Evolutionary conservation across 2,329 filamentous ascomycete genomes (phyloP).

Genomic region (Fusarium sp.): DNA sequence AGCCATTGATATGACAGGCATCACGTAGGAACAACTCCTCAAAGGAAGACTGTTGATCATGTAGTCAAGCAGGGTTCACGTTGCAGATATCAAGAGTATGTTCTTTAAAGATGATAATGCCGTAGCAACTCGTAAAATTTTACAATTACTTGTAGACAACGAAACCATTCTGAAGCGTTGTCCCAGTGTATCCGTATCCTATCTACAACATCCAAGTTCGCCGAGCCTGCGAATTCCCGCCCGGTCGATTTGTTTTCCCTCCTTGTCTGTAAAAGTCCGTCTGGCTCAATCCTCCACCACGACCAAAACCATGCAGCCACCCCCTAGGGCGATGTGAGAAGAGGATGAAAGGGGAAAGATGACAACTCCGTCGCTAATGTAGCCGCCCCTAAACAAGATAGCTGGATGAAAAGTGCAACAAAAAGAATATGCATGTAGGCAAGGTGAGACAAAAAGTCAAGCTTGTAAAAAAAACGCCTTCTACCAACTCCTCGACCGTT

Average conservation of each 20-base stretch:
- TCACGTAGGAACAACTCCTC: background rate
- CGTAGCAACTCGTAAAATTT: conserved; percentile 22
- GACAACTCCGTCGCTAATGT: conserved; percentile 55
- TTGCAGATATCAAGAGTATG: too few relatives aligned
- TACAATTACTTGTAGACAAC: conserved; percentile 34
- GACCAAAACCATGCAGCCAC: conserved; percentile 31
- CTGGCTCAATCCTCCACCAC: conserved; percentile 14
- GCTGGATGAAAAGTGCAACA: conserved; percentile 10
- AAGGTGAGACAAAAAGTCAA: conserved; percentile 13
- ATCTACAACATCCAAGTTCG: conserved; percentile 23
- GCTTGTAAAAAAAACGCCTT: conserved; percentile 31
- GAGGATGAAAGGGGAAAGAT: conserved; percentile 16
- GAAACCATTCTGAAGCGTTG: conserved; percentile 33
- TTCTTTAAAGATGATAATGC: background rate
- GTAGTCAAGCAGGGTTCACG: background rate
- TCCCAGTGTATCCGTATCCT: conserved; percentile 14
- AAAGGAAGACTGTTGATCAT: background rate
- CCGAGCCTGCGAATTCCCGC: conserved; percentile 5
- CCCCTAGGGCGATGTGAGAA: conserved; percentile 7
- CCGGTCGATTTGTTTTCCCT: background rate
- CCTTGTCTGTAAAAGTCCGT: conserved; percentile 6
- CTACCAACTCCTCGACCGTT: conserved; percentile 34
- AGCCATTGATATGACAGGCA: too few relatives aligned
- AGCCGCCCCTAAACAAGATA: conserved; percentile 25
- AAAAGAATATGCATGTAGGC: conserved; percentile 3